These are phyloP conservation scores for Calonectria hongkongensis DNA, from an alignment of 2,329 filamentous ascomycete genomes.

Conservation along the genomic window DNA sequence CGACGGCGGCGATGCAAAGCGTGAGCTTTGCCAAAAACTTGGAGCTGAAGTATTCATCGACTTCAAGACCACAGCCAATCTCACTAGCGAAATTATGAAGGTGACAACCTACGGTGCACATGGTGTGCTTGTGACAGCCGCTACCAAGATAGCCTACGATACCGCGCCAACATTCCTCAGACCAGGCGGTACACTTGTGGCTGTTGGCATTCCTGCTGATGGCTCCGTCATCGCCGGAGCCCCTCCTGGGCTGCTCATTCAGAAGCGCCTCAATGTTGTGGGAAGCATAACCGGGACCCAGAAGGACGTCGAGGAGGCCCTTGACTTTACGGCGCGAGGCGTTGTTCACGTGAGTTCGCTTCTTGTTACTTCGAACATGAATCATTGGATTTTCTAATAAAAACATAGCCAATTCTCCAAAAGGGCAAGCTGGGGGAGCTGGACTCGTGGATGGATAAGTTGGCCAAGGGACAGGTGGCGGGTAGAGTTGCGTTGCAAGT, in stretches of 20 bases:
- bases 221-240: slow-evolving; percentile 47
- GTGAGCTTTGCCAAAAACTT: slow-evolving; percentile 78
- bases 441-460: slow-evolving; percentile 49
- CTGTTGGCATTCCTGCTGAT: slow-evolving; percentile 83
- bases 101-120: slow-evolving; percentile 87
- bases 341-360: slow-evolving; percentile 47
- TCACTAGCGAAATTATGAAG: slow-evolving; percentile 85
- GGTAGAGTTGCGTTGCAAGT: slow-evolving; percentile 51
- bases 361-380: neutral
- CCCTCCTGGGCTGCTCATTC: slow-evolving; percentile 43
- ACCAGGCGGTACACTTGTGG: slow-evolving; percentile 85
- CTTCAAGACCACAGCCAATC: slow-evolving; percentile 82
- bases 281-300: slow-evolving; percentile 51
- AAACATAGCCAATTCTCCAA: slow-evolving; percentile 45
- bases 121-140: slow-evolving; percentile 88
- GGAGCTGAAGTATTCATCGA: slow-evolving; percentile 85
- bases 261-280: slow-evolving; percentile 49
- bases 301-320: slow-evolving; percentile 53
- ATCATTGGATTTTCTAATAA: slow-evolving; percentile 24
- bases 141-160: slow-evolving; percentile 93
- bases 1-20: slow-evolving; percentile 87
- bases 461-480: slow-evolving; percentile 48
- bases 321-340: slow-evolving; percentile 52
- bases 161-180: slow-evolving; percentile 90
- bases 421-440: slow-evolving; percentile 54